These are phyloP conservation scores for Pichia sp. DNA, from an alignment of 1,139 yeast genomes.

Conservation along the genomic window DNA sequence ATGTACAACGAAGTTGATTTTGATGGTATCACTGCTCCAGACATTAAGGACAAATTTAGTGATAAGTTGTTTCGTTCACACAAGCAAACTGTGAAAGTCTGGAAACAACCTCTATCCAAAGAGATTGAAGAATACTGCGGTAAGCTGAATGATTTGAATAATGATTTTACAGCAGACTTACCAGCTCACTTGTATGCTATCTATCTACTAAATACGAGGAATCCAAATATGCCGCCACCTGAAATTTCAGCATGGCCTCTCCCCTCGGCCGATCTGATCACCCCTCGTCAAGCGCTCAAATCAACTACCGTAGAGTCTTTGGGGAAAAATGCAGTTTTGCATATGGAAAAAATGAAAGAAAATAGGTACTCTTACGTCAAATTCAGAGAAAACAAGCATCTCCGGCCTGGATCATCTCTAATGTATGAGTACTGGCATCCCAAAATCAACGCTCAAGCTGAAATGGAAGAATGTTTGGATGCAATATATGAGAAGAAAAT, in stretches of 20 bases:
- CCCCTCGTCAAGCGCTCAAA: slow-evolving; percentile 14
- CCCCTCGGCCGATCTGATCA: slow-evolving; percentile 30
- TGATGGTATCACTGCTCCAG: too few species aligned
- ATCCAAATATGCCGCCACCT: slow-evolving; percentile 33
- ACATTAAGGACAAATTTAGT: too few species aligned
- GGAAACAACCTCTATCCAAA: too few species aligned
- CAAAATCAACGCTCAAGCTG: slow-evolving; percentile 5
- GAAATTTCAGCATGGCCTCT: slow-evolving; percentile 47
- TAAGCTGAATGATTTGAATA: slow-evolving; percentile 35
- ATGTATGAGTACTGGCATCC: slow-evolving; percentile 11
- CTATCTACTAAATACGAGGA: slow-evolving; percentile 31
- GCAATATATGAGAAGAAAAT: slow-evolving; percentile 33
- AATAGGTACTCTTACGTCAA: slow-evolving; percentile 8
- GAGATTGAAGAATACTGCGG: slow-evolving; percentile 13
- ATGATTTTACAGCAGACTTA: slow-evolving; percentile 39
- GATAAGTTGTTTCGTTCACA: too few species aligned
- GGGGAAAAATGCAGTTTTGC: background rate
- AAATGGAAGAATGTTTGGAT: slow-evolving; percentile 23
- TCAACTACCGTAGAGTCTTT: slow-evolving; percentile 3
- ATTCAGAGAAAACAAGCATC: slow-evolving; percentile 1
- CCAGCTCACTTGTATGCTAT: slow-evolving; percentile 47
- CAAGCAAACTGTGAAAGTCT: too few species aligned
- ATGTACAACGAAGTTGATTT: too few species aligned
- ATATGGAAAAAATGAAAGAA: background rate
- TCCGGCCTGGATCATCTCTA: background rate